Evolutionary conservation across 208 protist genomes (phyloP).

Genomic region (Wallacemonas sp.): DNA sequence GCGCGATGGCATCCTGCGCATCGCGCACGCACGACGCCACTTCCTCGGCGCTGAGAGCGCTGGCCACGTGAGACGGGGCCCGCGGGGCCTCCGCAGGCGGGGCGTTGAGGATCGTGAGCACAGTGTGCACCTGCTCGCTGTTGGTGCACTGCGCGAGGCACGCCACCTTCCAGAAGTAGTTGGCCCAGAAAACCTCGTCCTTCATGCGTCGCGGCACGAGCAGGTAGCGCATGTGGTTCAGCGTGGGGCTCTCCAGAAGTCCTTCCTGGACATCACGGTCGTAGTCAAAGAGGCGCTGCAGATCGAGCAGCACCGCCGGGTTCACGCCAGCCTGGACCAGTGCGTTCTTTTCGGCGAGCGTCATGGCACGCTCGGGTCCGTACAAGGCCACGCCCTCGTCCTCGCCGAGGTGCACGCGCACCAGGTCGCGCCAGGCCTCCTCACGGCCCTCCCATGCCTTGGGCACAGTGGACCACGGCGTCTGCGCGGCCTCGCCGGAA

Average conservation of each 20-base stretch:
- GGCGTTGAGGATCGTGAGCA: conserved; percentile 69
- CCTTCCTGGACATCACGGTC: conserved; percentile 69
- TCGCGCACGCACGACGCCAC: conserved; percentile 33
- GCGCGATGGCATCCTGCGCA: conserved; percentile 46
- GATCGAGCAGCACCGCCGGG: conserved; percentile 35
- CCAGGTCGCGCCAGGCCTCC: conserved; percentile 58
- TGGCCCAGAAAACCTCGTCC: conserved; percentile 79
- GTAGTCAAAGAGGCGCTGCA: conserved; percentile 48
- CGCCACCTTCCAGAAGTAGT: conserved; percentile 87
- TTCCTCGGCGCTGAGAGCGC: conserved; percentile 33
- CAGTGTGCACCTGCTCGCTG: conserved; percentile 50
- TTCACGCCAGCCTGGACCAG: conserved; percentile 66
- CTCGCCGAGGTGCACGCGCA: conserved; percentile 39
- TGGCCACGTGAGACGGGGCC: neutral
- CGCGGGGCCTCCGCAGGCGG: conserved; percentile 29
- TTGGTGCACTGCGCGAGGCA: conserved; percentile 62
- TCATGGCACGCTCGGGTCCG: conserved; percentile 49
- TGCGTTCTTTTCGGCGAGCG: conserved; percentile 48
- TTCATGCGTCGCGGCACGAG: conserved; percentile 70
- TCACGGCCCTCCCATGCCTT: conserved; percentile 51
- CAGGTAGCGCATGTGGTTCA: conserved; percentile 66
- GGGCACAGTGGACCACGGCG: conserved; percentile 69
- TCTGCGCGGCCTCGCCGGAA: neutral
- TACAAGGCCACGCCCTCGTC: conserved; percentile 71
- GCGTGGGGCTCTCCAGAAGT: conserved; percentile 36